phyloP scores from a whole-genome alignment of 768 basidiomycete species.

The Rhodotorula taiwanensis region DNA sequence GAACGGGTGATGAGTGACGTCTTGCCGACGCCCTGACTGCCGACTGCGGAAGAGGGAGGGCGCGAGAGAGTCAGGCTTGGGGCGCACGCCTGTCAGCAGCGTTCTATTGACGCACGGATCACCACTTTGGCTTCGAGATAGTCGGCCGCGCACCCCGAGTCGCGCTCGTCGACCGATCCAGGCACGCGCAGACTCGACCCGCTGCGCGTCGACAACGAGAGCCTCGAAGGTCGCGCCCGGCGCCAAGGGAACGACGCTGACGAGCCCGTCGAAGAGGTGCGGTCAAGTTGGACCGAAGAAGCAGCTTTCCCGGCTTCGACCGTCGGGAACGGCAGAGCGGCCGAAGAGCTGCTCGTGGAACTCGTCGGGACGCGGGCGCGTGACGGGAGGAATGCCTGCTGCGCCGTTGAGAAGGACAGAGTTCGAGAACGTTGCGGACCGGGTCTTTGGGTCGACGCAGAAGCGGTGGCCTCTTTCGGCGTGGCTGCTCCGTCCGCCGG shows the following conservation, averaged over 20 bases:
- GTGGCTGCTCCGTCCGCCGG: no score
- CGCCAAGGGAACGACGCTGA: background rate
- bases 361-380: background rate
- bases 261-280: slow-evolving; percentile 11
- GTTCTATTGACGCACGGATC: slow-evolving; percentile 67
- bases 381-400: slow-evolving; percentile 9
- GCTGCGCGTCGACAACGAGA: slow-evolving; percentile 3
- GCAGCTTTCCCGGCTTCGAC: slow-evolving; percentile 2
- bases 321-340: background rate
- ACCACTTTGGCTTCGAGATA: slow-evolving; percentile 84
- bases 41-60: slow-evolving; percentile 18
- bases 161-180: background rate
- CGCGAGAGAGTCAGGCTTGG: background rate
- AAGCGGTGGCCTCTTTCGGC: background rate
- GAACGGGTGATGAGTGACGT: slow-evolving; percentile 75
- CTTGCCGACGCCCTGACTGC: slow-evolving; percentile 41
- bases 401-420: slow-evolving; percentile 10
- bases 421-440: slow-evolving; percentile 5
- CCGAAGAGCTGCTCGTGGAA: background rate
- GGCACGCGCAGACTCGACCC: slow-evolving; percentile 6
- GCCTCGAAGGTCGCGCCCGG: slow-evolving; percentile 3
- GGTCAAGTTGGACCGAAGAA: slow-evolving; percentile 3
- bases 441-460: background rate
- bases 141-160: slow-evolving; percentile 2
- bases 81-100: background rate